Evolutionary conservation across 805 yeast species (phyloP).

Genomic region (Starmerella apicola): DNA sequence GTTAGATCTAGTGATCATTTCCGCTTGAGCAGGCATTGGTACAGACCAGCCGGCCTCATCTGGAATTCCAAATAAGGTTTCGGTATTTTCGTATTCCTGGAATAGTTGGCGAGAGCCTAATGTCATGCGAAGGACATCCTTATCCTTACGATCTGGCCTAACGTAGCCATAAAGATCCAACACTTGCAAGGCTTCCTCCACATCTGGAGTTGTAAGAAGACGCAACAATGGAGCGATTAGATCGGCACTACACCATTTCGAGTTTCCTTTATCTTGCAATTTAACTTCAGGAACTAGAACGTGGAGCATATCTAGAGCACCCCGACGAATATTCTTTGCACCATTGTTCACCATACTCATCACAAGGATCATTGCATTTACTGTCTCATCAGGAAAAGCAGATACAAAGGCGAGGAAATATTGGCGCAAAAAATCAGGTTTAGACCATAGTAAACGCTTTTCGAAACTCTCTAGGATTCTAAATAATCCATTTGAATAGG

Average conservation of each 20-base stretch:
- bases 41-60: constrained; percentile 95
- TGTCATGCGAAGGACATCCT: constrained; percentile 82
- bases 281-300: constrained; percentile 67
- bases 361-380: constrained; percentile 60
- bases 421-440: constrained; percentile 77
- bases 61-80: constrained; percentile 88
- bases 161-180: constrained; percentile 72
- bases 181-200: constrained; percentile 79
- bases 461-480: constrained; percentile 66
- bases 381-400: constrained; percentile 61
- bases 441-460: constrained; percentile 73
- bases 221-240: constrained; percentile 80
- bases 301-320: constrained; percentile 64
- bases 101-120: constrained; percentile 69
- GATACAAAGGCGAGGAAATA: constrained; percentile 56
- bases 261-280: constrained; percentile 58
- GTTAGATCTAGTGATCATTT: constrained; percentile 79
- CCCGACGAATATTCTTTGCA: constrained; percentile 64
- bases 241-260: constrained; percentile 76
- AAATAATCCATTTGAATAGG: constrained; percentile 36
- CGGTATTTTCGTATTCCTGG: constrained; percentile 72
- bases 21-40: constrained; percentile 86
- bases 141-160: constrained; percentile 84
- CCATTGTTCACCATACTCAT: constrained; percentile 71
- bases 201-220: constrained; percentile 67